Percentiles rank a stretch among this genome's conserved stretches.
Evolutionary conservation across 805 yeast species (phyloP).

Genomic region (Lipomyces anomalus): DNA sequence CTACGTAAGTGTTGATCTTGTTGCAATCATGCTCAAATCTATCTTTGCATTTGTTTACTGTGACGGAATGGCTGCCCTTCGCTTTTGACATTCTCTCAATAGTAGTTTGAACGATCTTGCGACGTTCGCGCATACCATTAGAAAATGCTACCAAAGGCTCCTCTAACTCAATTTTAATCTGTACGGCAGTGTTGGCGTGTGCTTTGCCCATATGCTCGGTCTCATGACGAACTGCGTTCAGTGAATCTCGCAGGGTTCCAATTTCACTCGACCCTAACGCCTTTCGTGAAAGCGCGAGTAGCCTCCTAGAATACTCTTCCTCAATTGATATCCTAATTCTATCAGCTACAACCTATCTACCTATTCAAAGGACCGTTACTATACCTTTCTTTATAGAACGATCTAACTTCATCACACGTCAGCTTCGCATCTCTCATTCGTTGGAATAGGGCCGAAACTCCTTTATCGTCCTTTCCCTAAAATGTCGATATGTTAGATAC

Average conservation of each 20-base stretch:
- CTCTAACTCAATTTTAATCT: slow-evolving; percentile 46
- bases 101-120: slow-evolving; percentile 52
- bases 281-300: slow-evolving; percentile 48
- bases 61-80: slow-evolving; percentile 35
- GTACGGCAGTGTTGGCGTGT: slow-evolving; percentile 48
- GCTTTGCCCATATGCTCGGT: slow-evolving; percentile 54
- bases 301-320: slow-evolving; percentile 59
- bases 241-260: slow-evolving; percentile 53
- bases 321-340: slow-evolving; percentile 52
- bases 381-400: slow-evolving; percentile 46
- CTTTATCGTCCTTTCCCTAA: slow-evolving; percentile 52
- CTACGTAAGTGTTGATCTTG: slow-evolving; percentile 52
- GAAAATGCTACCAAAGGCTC: slow-evolving; percentile 51
- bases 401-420: slow-evolving; percentile 48
- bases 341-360: slow-evolving; percentile 29
- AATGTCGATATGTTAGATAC: not conserved
- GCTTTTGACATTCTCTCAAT: slow-evolving; percentile 51
- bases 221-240: slow-evolving; percentile 54
- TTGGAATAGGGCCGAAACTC: slow-evolving; percentile 49
- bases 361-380: not conserved
- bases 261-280: slow-evolving; percentile 52
- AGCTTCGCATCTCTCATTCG: slow-evolving; percentile 55
- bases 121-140: slow-evolving; percentile 46
- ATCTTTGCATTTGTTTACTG: slow-evolving; percentile 35
- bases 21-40: slow-evolving; percentile 55